Evolutionary conservation across 345 rosid species (phyloP).

Genomic region (Boechera divaricarpa): DNA sequence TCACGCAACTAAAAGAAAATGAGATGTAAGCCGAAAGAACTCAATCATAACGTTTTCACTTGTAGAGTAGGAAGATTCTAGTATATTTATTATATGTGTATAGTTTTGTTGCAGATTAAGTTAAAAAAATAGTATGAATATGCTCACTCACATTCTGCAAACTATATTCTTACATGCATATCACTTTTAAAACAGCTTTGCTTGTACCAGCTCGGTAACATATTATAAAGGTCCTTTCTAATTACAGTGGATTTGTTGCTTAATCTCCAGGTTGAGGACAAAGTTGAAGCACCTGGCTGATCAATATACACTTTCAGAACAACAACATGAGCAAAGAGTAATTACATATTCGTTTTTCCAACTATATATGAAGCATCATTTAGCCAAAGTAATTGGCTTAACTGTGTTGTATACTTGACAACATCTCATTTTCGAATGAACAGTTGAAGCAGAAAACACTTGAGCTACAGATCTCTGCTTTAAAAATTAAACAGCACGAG

Average conservation of each 20-base stretch:
- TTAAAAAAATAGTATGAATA: slow-evolving; percentile 1
- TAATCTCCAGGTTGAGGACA: slow-evolving; percentile 67
- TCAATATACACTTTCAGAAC: slow-evolving; percentile 81
- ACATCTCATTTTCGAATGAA: slow-evolving; percentile 41
- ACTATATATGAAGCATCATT: slow-evolving; percentile 21
- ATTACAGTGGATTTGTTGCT: slow-evolving; percentile 26
- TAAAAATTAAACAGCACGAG: slow-evolving; percentile 84
- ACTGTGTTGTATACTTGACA: slow-evolving; percentile 17
- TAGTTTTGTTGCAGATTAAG: background rate
- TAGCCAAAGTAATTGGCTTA: slow-evolving; percentile 3
- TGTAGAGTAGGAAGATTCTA: background rate
- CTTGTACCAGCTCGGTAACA: slow-evolving; percentile 6
- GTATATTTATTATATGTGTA: background rate
- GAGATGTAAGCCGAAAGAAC: slow-evolving; percentile 69
- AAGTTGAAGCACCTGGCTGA: slow-evolving; percentile 89
- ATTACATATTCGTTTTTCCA: slow-evolving; percentile 5
- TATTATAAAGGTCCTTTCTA: slow-evolving; percentile 1
- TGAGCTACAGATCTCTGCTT: slow-evolving; percentile 80
- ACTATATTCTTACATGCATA: background rate
- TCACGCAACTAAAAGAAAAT: slow-evolving; percentile 86
- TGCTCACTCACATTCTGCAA: background rate
- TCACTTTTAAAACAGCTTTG: background rate
- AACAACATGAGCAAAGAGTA: slow-evolving; percentile 80
- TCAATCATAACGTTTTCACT: background rate
- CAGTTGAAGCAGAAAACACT: slow-evolving; percentile 87